phyloP scores from a whole-genome alignment of 2,329 filamentous ascomycete genomes.

The Claviceps maximensis region DNA sequence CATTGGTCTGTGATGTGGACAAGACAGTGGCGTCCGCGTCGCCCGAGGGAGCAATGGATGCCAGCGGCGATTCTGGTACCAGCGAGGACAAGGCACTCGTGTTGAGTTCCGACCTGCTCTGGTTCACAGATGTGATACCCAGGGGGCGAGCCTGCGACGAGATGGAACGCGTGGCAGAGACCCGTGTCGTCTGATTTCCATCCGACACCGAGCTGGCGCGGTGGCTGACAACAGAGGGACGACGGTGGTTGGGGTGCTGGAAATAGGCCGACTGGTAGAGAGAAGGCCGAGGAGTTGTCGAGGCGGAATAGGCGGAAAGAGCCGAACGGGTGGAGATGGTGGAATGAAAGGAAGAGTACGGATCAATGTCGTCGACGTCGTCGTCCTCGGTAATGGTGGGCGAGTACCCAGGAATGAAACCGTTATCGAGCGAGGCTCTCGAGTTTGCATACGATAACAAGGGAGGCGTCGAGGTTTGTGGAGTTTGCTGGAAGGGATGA shows the following conservation, averaged over 20 bases:
- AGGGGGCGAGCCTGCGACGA: constrained; percentile 20
- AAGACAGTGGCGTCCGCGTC: constrained; percentile 13
- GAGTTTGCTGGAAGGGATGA: constrained; percentile 52
- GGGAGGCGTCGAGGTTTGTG: constrained; percentile 46
- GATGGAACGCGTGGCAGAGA: constrained; percentile 16
- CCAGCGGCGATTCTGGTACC: constrained; percentile 22
- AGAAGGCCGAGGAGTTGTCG: constrained; percentile 3
- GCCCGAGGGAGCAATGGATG: constrained; percentile 14
- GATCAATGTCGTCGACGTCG: constrained; percentile 25
- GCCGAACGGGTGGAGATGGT: neutral
- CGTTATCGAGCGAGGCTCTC: constrained; percentile 35
- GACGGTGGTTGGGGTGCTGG: constrained; percentile 13
- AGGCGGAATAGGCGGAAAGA: constrained; percentile 4
- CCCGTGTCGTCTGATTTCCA: constrained; percentile 16
- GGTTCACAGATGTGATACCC: constrained; percentile 24
- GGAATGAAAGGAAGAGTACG: constrained; percentile 8
- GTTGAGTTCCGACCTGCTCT: constrained; percentile 36
- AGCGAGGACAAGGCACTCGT: constrained; percentile 18
- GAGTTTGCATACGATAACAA: constrained; percentile 42
- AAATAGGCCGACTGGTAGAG: constrained; percentile 7
- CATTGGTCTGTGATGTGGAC: constrained; percentile 14
- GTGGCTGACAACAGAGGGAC: constrained; percentile 20
- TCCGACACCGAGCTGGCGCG: constrained; percentile 23
- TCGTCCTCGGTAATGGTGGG: constrained; percentile 42
- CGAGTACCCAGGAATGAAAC: constrained; percentile 26